phyloP scores from a whole-genome alignment of 257 asterid genomes.

The Primulina huaijiensis region DNA sequence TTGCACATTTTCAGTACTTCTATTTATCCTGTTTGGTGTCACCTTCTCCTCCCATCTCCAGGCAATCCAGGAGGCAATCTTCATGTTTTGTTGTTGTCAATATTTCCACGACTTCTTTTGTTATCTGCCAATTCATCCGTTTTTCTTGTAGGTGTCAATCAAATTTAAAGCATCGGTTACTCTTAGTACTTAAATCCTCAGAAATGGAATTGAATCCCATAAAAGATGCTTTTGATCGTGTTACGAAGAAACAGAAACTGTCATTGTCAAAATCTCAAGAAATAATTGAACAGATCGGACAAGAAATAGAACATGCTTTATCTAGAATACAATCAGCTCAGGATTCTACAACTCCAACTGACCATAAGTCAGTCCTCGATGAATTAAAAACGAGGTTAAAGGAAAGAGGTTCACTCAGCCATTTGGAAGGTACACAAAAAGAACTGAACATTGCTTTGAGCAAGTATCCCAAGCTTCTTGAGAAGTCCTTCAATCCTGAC shows the following conservation, averaged over 20 bases:
- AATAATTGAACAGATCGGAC: conserved; percentile 59
- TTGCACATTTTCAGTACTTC: not conserved
- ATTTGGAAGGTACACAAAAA: conserved; percentile 76
- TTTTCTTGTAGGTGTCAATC: conserved; percentile 33
- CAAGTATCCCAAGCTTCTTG: conserved; percentile 81
- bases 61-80: conserved; percentile 6
- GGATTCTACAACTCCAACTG: conserved; percentile 41
- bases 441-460: conserved; percentile 69
- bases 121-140: conserved; percentile 1
- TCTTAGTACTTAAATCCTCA: conserved; percentile 27
- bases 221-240: conserved; percentile 86
- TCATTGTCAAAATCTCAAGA: conserved; percentile 77
- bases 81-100: conserved; percentile 16
- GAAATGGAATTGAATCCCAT: conserved; percentile 77
- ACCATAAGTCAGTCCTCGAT: conserved; percentile 45
- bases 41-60: not conserved
- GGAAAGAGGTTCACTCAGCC: conserved; percentile 66
- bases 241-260: conserved; percentile 78
- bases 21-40: not conserved
- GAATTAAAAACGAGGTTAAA: conserved; percentile 70
- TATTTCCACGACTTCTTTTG: not conserved
- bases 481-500: conserved; percentile 75
- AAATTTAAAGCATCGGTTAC: conserved; percentile 8
- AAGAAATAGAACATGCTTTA: conserved; percentile 69
- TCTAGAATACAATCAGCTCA: conserved; percentile 50